Evolutionary conservation across 1,284 basidiomycete genomes (phyloP).

Genomic region (Austroboletus niveus): DNA sequence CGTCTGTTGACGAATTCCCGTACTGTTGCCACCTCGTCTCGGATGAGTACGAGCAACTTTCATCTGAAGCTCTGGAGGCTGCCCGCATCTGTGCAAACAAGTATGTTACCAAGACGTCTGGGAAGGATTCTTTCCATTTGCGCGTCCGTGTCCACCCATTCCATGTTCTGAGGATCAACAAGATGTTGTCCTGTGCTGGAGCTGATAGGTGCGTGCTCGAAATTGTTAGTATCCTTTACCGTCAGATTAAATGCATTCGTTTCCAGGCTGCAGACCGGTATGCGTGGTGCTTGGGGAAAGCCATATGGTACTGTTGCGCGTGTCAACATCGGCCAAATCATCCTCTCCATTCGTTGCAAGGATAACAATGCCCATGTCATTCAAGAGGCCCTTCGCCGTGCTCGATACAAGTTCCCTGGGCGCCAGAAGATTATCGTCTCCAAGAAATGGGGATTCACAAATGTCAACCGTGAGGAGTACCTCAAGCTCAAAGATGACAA

Average conservation of each 20-base stretch:
- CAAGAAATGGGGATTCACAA: constrained; percentile 98
- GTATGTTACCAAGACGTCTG: constrained; percentile 97
- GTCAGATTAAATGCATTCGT: neutral
- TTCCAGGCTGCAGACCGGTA: constrained; percentile 90
- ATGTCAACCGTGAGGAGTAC: constrained; percentile 91
- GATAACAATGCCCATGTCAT: constrained; percentile 87
- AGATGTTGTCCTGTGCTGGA: constrained; percentile 99
- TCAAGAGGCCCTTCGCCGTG: constrained; percentile 95
- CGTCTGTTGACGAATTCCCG: constrained; percentile 96
- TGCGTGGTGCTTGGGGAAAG: constrained; percentile 99
- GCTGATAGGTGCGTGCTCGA: constrained; percentile 78
- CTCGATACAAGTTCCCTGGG: constrained; percentile 99
- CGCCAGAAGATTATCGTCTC: constrained; percentile 99
- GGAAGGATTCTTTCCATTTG: constrained; percentile 99
- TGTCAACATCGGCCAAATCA: constrained; percentile 96
- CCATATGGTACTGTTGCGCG: constrained; percentile 95
- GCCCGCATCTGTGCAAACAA: constrained; percentile 99
- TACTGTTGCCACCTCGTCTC: constrained; percentile 96
- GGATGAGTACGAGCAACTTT: constrained; percentile 98
- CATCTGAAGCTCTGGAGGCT: constrained; percentile 95
- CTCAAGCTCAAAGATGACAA: constrained; percentile 86
- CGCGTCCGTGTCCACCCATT: constrained; percentile 97
- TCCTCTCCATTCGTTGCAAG: constrained; percentile 94
- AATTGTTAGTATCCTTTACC: neutral
- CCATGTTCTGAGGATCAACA: constrained; percentile 99